Evolutionary conservation across 2,329 filamentous ascomycete genomes (phyloP).

Genomic region (Dactylellina drechsleri): DNA sequence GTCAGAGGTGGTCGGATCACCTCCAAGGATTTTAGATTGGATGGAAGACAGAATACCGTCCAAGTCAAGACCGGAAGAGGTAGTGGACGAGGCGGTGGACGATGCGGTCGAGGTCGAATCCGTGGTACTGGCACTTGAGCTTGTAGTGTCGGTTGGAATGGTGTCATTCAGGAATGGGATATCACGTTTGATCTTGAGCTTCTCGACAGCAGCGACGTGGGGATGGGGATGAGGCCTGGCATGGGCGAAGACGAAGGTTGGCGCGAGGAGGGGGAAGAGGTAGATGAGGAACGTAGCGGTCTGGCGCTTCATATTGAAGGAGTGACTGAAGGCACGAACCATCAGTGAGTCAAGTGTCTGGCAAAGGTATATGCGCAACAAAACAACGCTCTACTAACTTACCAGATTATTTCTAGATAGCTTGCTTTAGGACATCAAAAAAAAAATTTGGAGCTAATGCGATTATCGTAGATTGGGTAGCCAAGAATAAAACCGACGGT

Average conservation of each 20-base stretch:
- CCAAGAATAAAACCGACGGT: slow-evolving; percentile 12
- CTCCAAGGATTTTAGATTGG: slow-evolving; percentile 38
- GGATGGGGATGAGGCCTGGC: slow-evolving; percentile 44
- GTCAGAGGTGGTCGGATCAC: slow-evolving; percentile 27
- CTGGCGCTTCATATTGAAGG: slow-evolving; percentile 50
- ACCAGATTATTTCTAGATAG: too few relatives aligned
- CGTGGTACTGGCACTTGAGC: slow-evolving; percentile 16
- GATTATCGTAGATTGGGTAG: neutral
- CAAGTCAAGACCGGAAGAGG: slow-evolving; percentile 20
- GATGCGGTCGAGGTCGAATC: slow-evolving; percentile 37
- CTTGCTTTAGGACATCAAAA: slow-evolving; percentile 52
- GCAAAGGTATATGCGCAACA: neutral
- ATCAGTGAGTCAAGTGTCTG: slow-evolving; percentile 23
- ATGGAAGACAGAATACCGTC: slow-evolving; percentile 43
- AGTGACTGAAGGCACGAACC: neutral
- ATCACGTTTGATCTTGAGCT: slow-evolving; percentile 36
- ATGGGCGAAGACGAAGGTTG: slow-evolving; percentile 45
- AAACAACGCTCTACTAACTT: neutral
- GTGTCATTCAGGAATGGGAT: slow-evolving; percentile 29
- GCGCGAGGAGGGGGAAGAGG: slow-evolving; percentile 47
- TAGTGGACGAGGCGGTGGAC: slow-evolving; percentile 7
- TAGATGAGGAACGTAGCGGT: slow-evolving; percentile 43
- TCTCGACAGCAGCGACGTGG: slow-evolving; percentile 31
- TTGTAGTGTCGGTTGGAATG: slow-evolving; percentile 8
- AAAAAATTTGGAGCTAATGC: neutral